Evolutionary conservation across 495 filamentous ascomycete species (phyloP).

Genomic region (Penicillium argentinense): DNA sequence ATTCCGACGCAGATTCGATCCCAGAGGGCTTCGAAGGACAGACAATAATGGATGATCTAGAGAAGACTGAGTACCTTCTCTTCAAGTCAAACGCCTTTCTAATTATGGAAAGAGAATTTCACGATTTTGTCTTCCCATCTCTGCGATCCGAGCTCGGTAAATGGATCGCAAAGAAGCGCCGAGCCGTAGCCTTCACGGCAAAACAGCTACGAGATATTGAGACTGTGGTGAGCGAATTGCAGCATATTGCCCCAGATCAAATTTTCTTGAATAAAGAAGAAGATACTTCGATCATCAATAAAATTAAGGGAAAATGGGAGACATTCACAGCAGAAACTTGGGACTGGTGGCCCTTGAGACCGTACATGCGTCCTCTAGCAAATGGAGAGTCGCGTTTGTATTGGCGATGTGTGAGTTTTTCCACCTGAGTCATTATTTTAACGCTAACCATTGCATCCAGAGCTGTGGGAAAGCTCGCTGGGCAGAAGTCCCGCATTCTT

Average conservation of each 20-base stretch:
- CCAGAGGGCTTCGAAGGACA: no score
- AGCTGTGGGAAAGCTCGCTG: neutral
- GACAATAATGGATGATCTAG: neutral
- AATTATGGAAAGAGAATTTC: neutral
- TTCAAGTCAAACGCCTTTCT: neutral
- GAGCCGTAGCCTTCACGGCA: neutral
- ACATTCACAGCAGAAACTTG: neutral
- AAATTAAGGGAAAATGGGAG: neutral
- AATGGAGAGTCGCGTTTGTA: neutral
- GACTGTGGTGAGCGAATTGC: neutral
- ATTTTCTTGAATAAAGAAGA: neutral
- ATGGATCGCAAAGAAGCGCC: neutral
- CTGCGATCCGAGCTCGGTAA: neutral
- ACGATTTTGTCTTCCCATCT: conserved; percentile 1
- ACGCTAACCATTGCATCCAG: neutral
- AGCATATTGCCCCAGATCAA: neutral
- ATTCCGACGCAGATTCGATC: neutral
- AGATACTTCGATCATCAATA: neutral
- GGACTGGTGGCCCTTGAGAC: neutral
- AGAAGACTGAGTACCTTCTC: neutral
- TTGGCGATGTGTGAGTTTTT: neutral
- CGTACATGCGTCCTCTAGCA: neutral
- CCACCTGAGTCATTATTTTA: neutral
- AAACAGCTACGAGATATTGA: neutral
- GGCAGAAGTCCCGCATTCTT: neutral